Base-by-base conservation (phyloP, 805 yeast species). In the Schwanniomyces yamadae region DNA sequence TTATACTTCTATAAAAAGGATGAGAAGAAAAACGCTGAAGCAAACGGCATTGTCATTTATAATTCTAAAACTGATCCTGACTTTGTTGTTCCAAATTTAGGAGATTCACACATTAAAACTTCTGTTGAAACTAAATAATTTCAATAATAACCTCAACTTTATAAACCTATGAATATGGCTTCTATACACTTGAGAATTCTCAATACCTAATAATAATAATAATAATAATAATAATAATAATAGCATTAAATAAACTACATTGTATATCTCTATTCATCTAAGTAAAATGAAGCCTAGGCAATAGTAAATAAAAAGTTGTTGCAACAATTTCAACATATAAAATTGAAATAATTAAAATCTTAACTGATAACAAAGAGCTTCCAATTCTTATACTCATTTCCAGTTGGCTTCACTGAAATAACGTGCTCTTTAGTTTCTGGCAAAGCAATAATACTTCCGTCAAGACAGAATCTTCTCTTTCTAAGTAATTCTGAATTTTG, bases 381-480 rank as follows among this genome's bases (percentile, higher is more conserved):
- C 61, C 64, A 54, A 9, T 51, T 48, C 4, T 49, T 45, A 16
- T 50, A 48, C 4, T 8, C 28, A 31, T 52, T 55, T n/a, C 57
- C 58, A 2, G 42, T 31, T 6, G 42, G 36, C n/a, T 35, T 22
- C 7, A 56, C 37, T n/a, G 30, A 22, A 16, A 57, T 36, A 19
- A 39, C 40, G 23, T 34, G 31, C 3, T 32, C 45, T 8, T 29
- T 34, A 11, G 34, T 32, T 12, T 49, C 55, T 2, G 71, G 71
- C 10, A 61, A 33, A 10, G 37, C 48, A 11, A 64, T 44, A 15
- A 77, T 79, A 13, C 73, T 59, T 0, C 93, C 93, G 55, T 84
- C 93, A 9, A 84, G 50, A 49, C 91, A 84, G 54, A 82, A 70
- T 22, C 88, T 60, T 42, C 74, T 59, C n/a, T 62, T 49, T 9